phyloP scores from a whole-genome alignment of 2,329 filamentous ascomycete genomes.

The Zymoseptoria tritici region DNA sequence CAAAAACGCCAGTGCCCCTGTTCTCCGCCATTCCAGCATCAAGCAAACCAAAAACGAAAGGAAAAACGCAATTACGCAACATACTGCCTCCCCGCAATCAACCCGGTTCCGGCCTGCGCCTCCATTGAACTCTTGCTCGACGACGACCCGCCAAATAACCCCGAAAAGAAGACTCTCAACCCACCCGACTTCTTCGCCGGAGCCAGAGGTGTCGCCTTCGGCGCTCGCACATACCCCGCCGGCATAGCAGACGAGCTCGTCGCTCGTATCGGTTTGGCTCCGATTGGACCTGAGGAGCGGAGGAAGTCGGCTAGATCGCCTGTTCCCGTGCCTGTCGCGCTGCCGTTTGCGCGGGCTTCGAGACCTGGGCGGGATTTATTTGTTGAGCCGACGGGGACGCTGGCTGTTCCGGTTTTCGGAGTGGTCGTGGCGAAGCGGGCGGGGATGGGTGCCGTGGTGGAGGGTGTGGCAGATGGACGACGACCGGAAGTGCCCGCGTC shows the following conservation, averaged over 20 bases:
- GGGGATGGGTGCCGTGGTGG: slow-evolving; percentile 1
- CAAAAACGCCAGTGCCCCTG: neutral
- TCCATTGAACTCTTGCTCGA: neutral
- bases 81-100: neutral
- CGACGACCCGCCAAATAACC: neutral
- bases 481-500: slow-evolving; percentile 13
- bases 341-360: slow-evolving; percentile 7
- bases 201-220: neutral
- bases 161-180: neutral
- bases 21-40: neutral
- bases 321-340: slow-evolving; percentile 4
- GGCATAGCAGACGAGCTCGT: neutral
- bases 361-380: slow-evolving; percentile 8
- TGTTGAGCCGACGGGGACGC: slow-evolving; percentile 11
- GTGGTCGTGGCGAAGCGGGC: neutral
- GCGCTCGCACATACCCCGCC: neutral
- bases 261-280: neutral
- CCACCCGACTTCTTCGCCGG: neutral
- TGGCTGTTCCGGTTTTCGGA: slow-evolving; percentile 6
- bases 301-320: slow-evolving; percentile 16
- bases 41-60: neutral
- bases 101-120: too few species aligned
- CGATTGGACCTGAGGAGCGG: slow-evolving; percentile 7
- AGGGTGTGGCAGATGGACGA: neutral
- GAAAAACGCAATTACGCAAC: neutral